Conservation (phyloP, 2,329 filamentous ascomycete genomes). For the Neospermospora avenae region DNA sequence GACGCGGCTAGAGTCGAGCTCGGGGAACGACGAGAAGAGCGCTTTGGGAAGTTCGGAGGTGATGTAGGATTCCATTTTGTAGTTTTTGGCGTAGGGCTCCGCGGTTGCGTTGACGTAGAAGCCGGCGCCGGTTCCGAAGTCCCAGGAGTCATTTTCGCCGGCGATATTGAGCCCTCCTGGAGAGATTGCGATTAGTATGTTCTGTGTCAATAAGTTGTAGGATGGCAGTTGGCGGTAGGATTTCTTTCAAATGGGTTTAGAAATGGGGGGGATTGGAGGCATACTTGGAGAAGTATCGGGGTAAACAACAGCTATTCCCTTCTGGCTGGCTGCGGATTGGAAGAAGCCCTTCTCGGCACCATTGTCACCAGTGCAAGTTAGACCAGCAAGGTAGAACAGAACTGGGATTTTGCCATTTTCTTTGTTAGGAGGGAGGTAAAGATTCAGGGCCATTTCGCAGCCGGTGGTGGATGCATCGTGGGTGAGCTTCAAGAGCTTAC, state of each 20-base stretch:
- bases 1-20: conserved; percentile 67
- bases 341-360: conserved; percentile 84
- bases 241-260: too few relatives aligned
- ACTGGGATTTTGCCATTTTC: conserved; percentile 64
- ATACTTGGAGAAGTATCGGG: conserved; percentile 89
- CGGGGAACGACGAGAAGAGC: conserved; percentile 68
- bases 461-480: conserved; percentile 76
- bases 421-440: conserved; percentile 77
- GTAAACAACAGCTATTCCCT: conserved; percentile 88
- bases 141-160: conserved; percentile 83
- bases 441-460: conserved; percentile 88
- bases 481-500: conserved; percentile 89
- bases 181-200: not conserved
- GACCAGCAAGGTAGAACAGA: conserved; percentile 87
- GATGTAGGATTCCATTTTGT: conserved; percentile 95
- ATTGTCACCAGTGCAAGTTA: conserved; percentile 93
- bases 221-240: too few relatives aligned
- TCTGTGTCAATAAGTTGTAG: not conserved
- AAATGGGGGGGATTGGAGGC: conserved; percentile 29
- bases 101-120: conserved; percentile 90
- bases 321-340: conserved; percentile 73
- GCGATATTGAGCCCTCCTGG: conserved; percentile 70
- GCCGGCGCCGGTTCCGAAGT: conserved; percentile 88
- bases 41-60: conserved; percentile 78
- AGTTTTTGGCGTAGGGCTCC: conserved; percentile 71